A percentile compares a stretch with the other conserved stretches of the same genome.
These are phyloP conservation scores for Globisporangium sylvaticum DNA, from an alignment of 352 stramenopile genomes.

Conservation along the genomic window DNA sequence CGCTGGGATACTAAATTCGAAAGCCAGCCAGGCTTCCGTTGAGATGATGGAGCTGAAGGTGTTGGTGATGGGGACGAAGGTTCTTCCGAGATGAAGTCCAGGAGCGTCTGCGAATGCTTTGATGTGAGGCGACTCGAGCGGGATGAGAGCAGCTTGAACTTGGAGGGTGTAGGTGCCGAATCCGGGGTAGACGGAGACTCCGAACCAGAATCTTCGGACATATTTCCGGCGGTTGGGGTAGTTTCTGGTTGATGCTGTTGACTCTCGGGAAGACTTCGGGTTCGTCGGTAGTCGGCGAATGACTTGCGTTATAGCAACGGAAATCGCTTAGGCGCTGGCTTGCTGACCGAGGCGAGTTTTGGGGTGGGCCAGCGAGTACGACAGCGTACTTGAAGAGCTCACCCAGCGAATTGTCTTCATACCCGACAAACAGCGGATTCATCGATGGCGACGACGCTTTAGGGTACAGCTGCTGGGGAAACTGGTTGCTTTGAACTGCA, in stretches of 20 bases:
- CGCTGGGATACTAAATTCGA: constrained; percentile 33
- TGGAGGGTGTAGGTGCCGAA: constrained; percentile 11
- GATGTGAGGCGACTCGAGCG: constrained; percentile 23
- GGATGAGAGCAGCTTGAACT: constrained; percentile 25
- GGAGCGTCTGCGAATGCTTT: constrained; percentile 21
- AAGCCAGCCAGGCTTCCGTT: constrained; percentile 27
- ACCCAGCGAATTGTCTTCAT: constrained; percentile 44
- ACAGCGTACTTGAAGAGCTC: constrained; percentile 72
- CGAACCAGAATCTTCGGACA: constrained; percentile 14
- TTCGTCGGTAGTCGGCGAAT: constrained; percentile 36
- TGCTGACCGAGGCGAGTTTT: background rate
- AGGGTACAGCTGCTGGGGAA: background rate
- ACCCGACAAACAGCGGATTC: constrained; percentile 23
- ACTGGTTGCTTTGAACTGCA: background rate
- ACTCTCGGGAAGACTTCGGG: constrained; percentile 37
- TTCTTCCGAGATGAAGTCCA: constrained; percentile 33
- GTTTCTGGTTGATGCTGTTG: constrained; percentile 18
- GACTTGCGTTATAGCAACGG: constrained; percentile 26
- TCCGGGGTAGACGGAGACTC: background rate
- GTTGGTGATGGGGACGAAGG: constrained; percentile 11
- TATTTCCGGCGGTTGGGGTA: constrained; percentile 3
- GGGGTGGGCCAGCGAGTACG: constrained; percentile 45
- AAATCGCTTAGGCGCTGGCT: constrained; percentile 25
- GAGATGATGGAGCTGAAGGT: constrained; percentile 15
- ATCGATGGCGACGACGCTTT: constrained; percentile 19